Evolutionary conservation across 768 basidiomycete species (phyloP).

Genomic region (Xerocomellus intermedius): DNA sequence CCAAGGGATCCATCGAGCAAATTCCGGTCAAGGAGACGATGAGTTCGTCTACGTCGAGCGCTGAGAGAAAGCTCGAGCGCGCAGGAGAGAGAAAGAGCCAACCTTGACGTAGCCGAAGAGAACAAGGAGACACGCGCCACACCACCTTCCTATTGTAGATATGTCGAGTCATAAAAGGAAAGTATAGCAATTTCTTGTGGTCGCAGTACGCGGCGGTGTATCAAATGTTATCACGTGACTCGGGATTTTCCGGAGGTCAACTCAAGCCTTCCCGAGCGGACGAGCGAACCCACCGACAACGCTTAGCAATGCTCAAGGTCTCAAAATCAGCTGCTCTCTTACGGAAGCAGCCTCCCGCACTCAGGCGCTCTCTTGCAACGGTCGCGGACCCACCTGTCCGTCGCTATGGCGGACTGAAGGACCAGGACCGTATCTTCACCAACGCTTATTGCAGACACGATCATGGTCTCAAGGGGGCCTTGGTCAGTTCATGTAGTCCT

Average conservation of each 20-base stretch:
- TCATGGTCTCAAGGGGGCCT: slow-evolving; percentile 89
- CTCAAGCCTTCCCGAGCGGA: background rate
- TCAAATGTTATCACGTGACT: no score
- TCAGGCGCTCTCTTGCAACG: slow-evolving; percentile 54
- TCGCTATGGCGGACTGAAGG: slow-evolving; percentile 90
- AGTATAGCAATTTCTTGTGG: no score
- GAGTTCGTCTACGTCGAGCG: background rate
- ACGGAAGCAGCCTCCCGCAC: slow-evolving; percentile 15
- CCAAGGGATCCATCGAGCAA: slow-evolving; percentile 15
- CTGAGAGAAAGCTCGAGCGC: background rate
- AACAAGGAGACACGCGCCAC: slow-evolving; percentile 17
- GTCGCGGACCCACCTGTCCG: slow-evolving; percentile 83
- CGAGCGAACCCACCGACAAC: slow-evolving; percentile 8
- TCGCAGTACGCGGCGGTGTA: no score
- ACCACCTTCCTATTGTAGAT: slow-evolving; percentile 5
- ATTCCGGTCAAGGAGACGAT: background rate
- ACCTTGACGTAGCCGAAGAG: slow-evolving; percentile 6
- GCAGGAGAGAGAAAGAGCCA: background rate
- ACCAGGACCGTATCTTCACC: slow-evolving; percentile 93
- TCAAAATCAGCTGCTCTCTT: slow-evolving; percentile 27
- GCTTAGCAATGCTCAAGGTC: slow-evolving; percentile 25
- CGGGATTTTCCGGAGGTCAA: slow-evolving; percentile 20
- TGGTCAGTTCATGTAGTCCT: slow-evolving; percentile 42
- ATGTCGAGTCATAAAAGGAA: slow-evolving; percentile 11
- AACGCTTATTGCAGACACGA: slow-evolving; percentile 89